These are phyloP conservation scores for Solanum virginianum DNA, from an alignment of 257 asterid genomes.

Conservation along the genomic window DNA sequence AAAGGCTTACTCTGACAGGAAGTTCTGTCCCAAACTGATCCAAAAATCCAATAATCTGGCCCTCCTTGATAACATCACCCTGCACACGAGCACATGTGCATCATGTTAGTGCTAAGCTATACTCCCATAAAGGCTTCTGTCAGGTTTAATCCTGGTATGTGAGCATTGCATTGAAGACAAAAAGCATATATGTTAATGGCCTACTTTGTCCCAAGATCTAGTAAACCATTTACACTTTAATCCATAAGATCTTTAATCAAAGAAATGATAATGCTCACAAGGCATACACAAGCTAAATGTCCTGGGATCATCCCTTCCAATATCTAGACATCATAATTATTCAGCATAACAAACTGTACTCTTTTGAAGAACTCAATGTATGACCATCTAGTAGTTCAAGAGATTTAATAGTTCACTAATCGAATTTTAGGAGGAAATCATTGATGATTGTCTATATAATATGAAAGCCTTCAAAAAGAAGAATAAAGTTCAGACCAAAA, in stretches of 20 bases:
- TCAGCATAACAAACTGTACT: neutral
- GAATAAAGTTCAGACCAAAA: neutral
- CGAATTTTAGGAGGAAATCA: neutral
- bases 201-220: neutral
- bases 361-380: neutral
- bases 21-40: slow-evolving; percentile 56
- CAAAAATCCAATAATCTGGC: slow-evolving; percentile 61
- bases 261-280: neutral
- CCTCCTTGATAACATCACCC: slow-evolving; percentile 88
- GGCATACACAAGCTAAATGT: neutral
- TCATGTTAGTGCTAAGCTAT: neutral
- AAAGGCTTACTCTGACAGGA: slow-evolving; percentile 59
- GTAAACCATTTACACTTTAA: neutral
- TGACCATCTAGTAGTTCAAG: neutral
- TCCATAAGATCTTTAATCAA: neutral
- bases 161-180: neutral
- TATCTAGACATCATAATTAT: neutral
- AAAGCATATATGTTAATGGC: neutral
- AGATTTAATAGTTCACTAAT: neutral
- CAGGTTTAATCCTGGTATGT: neutral
- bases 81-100: slow-evolving; percentile 14
- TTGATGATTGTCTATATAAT: neutral
- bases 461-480: neutral
- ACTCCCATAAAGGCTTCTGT: neutral
- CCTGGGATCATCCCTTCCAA: neutral